Percentiles rank a stretch among this genome's conserved stretches.
These are phyloP conservation scores for Entomortierella beljakovae DNA, from an alignment of 192 early-diverging fungal genomes.

Conservation along the genomic window DNA sequence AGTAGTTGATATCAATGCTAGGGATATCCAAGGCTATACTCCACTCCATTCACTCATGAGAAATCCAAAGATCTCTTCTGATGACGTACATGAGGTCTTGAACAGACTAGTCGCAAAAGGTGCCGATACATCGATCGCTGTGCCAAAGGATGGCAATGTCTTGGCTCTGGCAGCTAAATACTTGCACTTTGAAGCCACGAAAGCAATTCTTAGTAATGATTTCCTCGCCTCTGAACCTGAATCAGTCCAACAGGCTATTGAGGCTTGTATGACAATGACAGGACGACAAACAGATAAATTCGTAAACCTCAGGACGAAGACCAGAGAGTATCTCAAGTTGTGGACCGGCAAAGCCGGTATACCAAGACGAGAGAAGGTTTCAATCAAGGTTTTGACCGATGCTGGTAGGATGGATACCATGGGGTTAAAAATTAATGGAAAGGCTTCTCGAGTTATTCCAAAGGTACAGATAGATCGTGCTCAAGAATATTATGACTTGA, in stretches of 20 bases:
- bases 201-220: conserved; percentile 28
- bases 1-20: conserved; percentile 35
- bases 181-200: conserved; percentile 40
- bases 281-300: conserved; percentile 49
- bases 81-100: conserved; percentile 61
- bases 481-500: conserved; percentile 32
- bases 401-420: conserved; percentile 33
- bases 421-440: conserved; percentile 24
- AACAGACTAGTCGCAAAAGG: conserved; percentile 39
- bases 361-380: conserved; percentile 40
- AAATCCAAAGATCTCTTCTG: conserved; percentile 95
- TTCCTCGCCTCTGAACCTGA: conserved; percentile 42
- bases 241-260: conserved; percentile 44
- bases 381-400: conserved; percentile 26
- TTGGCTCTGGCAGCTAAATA: conserved; percentile 49
- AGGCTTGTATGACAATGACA: conserved; percentile 53
- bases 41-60: conserved; percentile 76
- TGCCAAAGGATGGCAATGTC: conserved; percentile 40
- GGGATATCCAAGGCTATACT: conserved; percentile 44
- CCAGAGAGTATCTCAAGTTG: conserved; percentile 42
- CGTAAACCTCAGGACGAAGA: conserved; percentile 51
- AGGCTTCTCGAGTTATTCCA: conserved; percentile 16
- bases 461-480: conserved; percentile 26
- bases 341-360: conserved; percentile 40
- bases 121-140: conserved; percentile 36